Conservation (phyloP, 352 stramenopile genomes). For the Thraustochytrium striatum region DNA sequence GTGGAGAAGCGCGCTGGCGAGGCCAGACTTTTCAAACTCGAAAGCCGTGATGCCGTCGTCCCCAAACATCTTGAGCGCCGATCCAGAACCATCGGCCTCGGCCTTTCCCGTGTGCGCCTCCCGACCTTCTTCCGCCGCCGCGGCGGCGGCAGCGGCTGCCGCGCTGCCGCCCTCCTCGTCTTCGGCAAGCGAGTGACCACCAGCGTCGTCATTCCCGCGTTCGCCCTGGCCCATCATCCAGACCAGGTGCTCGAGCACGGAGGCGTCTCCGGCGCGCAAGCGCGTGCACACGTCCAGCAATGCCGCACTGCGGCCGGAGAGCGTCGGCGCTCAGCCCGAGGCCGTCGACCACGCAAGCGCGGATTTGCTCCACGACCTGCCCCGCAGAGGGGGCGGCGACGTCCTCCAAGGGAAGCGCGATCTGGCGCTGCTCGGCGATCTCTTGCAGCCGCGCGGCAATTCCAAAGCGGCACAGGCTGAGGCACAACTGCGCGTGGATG, state of each 20-base stretch:
- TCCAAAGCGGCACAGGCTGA: constrained; percentile 31
- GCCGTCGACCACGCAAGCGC: constrained; percentile 6
- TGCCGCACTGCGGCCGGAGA: constrained; percentile 18
- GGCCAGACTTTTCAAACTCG: constrained; percentile 36
- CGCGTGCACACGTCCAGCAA: constrained; percentile 25
- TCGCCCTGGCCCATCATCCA: constrained; percentile 46
- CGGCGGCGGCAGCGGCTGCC: not conserved
- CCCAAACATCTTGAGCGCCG: constrained; percentile 4
- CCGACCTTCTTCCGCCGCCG: not conserved
- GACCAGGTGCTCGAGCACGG: constrained; percentile 32
- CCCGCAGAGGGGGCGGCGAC: not conserved
- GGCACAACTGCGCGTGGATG: constrained; percentile 43
- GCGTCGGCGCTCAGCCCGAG: constrained; percentile 31
- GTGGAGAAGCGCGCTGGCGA: constrained; percentile 24
- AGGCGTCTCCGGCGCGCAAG: constrained; percentile 13
- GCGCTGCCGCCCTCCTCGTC: not conserved
- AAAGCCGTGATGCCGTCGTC: constrained; percentile 41
- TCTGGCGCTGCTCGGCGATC: not conserved
- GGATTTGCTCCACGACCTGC: constrained; percentile 10
- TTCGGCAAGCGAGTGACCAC: not conserved
- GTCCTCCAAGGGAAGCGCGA: not conserved
- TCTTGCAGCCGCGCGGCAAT: constrained; percentile 21
- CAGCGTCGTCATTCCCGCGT: not conserved
- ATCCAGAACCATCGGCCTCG: not conserved
- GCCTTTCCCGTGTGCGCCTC: not conserved